Conservation (phyloP, 805 yeast species). For the Sugiyamaella qingdaonensis region DNA sequence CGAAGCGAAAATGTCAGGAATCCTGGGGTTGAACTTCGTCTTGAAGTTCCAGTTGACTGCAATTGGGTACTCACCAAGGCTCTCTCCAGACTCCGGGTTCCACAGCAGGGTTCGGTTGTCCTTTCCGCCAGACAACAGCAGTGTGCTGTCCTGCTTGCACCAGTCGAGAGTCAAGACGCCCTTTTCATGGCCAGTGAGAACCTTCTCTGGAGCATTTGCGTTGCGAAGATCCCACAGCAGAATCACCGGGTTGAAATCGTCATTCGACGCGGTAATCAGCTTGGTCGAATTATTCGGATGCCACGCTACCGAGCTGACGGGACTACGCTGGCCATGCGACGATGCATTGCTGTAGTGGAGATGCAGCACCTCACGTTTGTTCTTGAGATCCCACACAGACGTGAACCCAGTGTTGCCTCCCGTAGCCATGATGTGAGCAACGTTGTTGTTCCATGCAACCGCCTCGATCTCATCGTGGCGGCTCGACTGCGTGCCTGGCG, state of each 20-base stretch:
- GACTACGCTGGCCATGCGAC: conserved; percentile 48
- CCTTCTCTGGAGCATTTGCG: conserved; percentile 80
- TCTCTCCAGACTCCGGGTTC: conserved; percentile 76
- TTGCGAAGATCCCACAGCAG: conserved; percentile 93
- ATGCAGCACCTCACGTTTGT: conserved; percentile 84
- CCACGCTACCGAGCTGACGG: conserved; percentile 85
- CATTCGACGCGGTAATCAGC: conserved; percentile 81
- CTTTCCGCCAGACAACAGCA: conserved; percentile 85
- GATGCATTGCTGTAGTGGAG: conserved; percentile 54
- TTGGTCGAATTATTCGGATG: conserved; percentile 87
- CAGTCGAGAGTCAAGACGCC: conserved; percentile 91
- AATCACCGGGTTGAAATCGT: conserved; percentile 74
- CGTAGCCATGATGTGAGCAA: conserved; percentile 82
- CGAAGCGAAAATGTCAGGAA: conserved; percentile 73
- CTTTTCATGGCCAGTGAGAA: conserved; percentile 74
- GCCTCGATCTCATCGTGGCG: conserved; percentile 77
- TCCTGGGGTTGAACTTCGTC: conserved; percentile 77
- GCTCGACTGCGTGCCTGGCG: conserved; percentile 69
- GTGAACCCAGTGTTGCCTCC: conserved; percentile 84
- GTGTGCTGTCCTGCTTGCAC: conserved; percentile 76
- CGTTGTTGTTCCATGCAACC: conserved; percentile 83
- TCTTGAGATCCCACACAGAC: conserved; percentile 89
- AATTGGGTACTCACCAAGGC: conserved; percentile 83
- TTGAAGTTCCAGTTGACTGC: conserved; percentile 92
- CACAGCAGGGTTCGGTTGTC: conserved; percentile 85